A percentile compares a stretch with the other conserved stretches of the same genome.
Evolutionary conservation across 2,329 filamentous ascomycete genomes (phyloP).

Genomic region (Diaporthe ilicicola): DNA sequence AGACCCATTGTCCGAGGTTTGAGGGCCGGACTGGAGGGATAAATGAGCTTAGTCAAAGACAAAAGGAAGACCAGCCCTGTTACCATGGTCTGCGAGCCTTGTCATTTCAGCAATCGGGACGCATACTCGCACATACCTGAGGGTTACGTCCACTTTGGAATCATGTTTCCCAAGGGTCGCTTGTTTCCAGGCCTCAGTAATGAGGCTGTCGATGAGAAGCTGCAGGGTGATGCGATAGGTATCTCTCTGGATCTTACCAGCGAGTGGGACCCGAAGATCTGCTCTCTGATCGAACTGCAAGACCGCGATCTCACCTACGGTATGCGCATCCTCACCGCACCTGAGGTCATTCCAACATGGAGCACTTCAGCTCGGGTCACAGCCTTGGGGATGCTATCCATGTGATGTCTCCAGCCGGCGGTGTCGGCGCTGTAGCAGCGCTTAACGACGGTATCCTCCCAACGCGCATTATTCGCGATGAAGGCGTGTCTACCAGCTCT

Average conservation of each 20-base stretch:
- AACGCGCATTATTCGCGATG: neutral
- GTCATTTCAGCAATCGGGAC: neutral
- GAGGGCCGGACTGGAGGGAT: neutral
- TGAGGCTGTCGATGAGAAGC: neutral
- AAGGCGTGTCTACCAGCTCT: neutral
- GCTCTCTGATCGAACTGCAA: neutral
- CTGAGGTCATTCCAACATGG: no score
- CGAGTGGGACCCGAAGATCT: neutral
- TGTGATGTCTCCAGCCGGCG: no score
- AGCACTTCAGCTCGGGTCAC: no score
- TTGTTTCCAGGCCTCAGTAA: neutral
- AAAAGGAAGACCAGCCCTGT: neutral
- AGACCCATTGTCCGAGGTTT: neutral
- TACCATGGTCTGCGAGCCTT: neutral
- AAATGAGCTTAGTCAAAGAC: no score
- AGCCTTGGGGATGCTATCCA: no score
- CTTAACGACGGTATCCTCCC: neutral
- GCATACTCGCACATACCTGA: no score
- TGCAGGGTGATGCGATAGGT: neutral
- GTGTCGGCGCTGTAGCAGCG: no score
- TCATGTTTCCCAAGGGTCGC: neutral
- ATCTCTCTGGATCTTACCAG: neutral
- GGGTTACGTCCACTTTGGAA: no score
- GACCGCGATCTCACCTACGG: no score
- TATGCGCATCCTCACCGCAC: no score